Base-by-base conservation (phyloP, 2,329 filamentous ascomycete species). In the Colletotrichum neosansevieriae region DNA sequence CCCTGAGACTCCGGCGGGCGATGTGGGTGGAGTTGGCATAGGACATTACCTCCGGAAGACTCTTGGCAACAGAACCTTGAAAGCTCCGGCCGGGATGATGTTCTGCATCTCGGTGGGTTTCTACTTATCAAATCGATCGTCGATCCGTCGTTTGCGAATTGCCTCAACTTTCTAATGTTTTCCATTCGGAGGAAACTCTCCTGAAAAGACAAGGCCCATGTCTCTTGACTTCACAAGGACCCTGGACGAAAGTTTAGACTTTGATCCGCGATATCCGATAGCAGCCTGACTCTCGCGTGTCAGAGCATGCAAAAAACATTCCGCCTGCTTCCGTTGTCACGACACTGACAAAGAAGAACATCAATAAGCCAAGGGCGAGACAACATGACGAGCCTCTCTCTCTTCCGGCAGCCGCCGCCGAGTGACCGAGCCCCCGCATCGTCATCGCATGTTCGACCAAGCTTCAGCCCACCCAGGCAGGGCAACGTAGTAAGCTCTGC, bases 141-240 rank as follows among this genome's bases (percentile, higher is more conserved):
- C 15, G 38, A 24, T 17, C n/a, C 19, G 58, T 24, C 34, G 24
- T 51, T 68, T 47, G 58, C 61, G 54, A 29, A 65, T 65, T 53
- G 65, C 54, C 34, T 59, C 61, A 47, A 24, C 38, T 15, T 15
- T 59, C 19, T 42, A 2, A 38, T 38, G 17, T 13, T 34, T 50
- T 50, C 42, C 47, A 36, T 12, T 15, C 61, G 65, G 65, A 68
- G 61, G 47, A 32, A 54, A 54, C 19, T n/a, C 65, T 65, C 65
- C 65, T 45, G 11, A 15, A 17, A 13, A 12, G n/a, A 9, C 40
- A 34, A 34, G 34, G 32, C 7, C 34, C 47, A 32, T 19, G 1
- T n/a, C n/a, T 53, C 4, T 7, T n/a, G n/a, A 11, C 1, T 19
- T 62, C 32, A 15, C 6, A 17, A 32, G 47, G 38, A 45, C 24